Percentiles rank a stretch among this genome's conserved stretches.
phyloP scores from a whole-genome alignment of 805 yeast species.

The Kluyveromyces dobzhanskii region DNA sequence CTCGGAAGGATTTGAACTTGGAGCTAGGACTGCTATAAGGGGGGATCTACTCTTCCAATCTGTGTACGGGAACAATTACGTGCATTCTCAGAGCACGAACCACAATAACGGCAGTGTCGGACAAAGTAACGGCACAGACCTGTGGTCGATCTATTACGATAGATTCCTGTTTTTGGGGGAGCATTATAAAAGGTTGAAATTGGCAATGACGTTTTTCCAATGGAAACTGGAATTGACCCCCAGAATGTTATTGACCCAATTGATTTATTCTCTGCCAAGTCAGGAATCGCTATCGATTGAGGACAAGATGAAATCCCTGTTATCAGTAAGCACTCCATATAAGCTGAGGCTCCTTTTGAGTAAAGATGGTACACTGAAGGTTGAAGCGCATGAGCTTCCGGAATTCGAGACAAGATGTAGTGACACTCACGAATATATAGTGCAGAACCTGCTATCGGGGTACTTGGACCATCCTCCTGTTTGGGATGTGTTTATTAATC shows the following conservation, averaged over 20 bases:
- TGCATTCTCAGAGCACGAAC: neutral
- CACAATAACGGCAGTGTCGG: constrained; percentile 1
- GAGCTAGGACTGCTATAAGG: constrained; percentile 7
- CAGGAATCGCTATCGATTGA: constrained; percentile 7
- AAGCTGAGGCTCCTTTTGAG: constrained; percentile 42
- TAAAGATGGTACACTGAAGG: constrained; percentile 29
- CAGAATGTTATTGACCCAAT: constrained; percentile 33
- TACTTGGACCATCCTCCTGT: constrained; percentile 21
- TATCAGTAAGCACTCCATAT: constrained; percentile 31
- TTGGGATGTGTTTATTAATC: constrained; percentile 62
- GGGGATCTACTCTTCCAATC: neutral
- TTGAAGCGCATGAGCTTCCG: constrained; percentile 30
- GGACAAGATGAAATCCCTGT: constrained; percentile 11
- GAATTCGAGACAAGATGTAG: constrained; percentile 15
- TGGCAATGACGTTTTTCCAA: constrained; percentile 46
- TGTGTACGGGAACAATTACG: neutral
- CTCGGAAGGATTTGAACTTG: constrained; percentile 8
- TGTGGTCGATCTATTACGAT: constrained; percentile 15
- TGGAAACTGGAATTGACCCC: constrained; percentile 38
- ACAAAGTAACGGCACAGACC: constrained; percentile 1
- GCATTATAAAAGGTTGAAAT: constrained; percentile 53
- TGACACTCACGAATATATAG: constrained; percentile 17
- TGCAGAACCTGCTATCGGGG: constrained; percentile 21
- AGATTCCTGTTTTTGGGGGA: constrained; percentile 54
- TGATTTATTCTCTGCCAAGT: constrained; percentile 31